Evolutionary conservation across 2,329 filamentous ascomycete species (phyloP).

Genomic region (Cladorrhinum sp.): DNA sequence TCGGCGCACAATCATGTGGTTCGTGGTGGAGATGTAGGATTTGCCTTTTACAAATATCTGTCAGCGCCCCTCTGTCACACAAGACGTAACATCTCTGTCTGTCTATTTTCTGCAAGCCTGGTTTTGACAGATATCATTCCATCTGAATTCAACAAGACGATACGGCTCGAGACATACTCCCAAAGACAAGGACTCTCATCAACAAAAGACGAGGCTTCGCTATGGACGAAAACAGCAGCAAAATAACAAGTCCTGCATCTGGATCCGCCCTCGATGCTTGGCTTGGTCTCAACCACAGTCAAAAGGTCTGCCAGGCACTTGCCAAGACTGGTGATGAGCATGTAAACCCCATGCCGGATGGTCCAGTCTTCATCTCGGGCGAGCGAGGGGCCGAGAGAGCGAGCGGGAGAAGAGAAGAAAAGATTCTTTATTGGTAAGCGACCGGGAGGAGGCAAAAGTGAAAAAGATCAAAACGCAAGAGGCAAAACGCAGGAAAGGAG

Average conservation of each 20-base stretch:
- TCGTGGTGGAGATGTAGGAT: not conserved
- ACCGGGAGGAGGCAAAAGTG: not conserved
- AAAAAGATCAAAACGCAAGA: slow-evolving; percentile 1
- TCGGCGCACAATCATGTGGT: not conserved
- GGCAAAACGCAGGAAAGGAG: not conserved
- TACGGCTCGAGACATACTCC: not conserved
- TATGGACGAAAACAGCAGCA: not conserved
- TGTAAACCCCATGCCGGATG: not conserved
- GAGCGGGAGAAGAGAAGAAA: not conserved
- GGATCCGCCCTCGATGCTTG: slow-evolving; percentile 2
- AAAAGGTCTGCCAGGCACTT: slow-evolving; percentile 1
- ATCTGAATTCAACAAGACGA: not conserved
- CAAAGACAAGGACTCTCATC: not conserved
- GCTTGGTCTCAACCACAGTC: slow-evolving; percentile 2
- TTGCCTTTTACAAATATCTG: not conserved
- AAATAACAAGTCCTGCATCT: not conserved
- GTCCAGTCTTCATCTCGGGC: not conserved
- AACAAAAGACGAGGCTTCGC: not conserved
- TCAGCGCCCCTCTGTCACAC: not conserved
- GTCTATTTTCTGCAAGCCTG: not conserved
- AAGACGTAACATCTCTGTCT: not conserved
- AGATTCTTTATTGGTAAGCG: no score
- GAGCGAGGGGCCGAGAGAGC: slow-evolving; percentile 4
- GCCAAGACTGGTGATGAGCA: slow-evolving; percentile 5
- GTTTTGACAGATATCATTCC: not conserved